These are phyloP conservation scores for Tribonema minus DNA, from an alignment of 108 stramenopile genomes.

Conservation along the genomic window DNA sequence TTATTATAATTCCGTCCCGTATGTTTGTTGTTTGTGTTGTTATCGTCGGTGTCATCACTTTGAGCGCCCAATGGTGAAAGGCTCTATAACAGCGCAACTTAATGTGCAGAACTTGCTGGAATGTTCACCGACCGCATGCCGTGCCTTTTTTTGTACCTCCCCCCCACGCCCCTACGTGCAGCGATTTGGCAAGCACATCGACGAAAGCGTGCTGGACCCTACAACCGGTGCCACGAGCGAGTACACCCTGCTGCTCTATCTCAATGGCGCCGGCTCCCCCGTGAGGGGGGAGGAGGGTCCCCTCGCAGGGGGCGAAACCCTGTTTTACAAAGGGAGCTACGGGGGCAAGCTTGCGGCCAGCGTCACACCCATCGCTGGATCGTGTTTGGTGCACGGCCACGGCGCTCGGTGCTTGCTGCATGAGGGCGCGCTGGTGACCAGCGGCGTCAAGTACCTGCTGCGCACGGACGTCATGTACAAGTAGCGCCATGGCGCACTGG, in stretches of 20 bases:
- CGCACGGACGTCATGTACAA: slow-evolving; percentile 67
- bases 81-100: too few relatives aligned
- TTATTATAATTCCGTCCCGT: too few relatives aligned
- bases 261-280: too few relatives aligned
- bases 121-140: too few relatives aligned
- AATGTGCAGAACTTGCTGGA: too few relatives aligned
- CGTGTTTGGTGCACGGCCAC: slow-evolving; percentile 75
- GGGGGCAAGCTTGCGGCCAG: slow-evolving; percentile 50
- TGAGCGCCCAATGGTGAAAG: too few relatives aligned
- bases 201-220: slow-evolving; percentile 58
- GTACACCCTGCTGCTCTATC: slow-evolving; percentile 76
- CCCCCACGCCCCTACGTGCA: too few relatives aligned
- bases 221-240: slow-evolving; percentile 59
- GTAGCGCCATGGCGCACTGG: too few relatives aligned
- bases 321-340: slow-evolving; percentile 58
- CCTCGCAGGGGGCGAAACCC: slow-evolving; percentile 64
- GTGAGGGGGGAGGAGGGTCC: background rate
- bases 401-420: slow-evolving; percentile 78
- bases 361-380: slow-evolving; percentile 64
- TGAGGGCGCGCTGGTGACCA: slow-evolving; percentile 72
- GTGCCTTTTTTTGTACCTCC: too few relatives aligned
- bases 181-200: slow-evolving; percentile 77
- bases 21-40: too few relatives aligned
- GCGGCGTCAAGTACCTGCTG: slow-evolving; percentile 76
- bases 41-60: too few relatives aligned